These are phyloP conservation scores for Pythium chondricola DNA, from an alignment of 352 stramenopile species.

Conservation along the genomic window DNA sequence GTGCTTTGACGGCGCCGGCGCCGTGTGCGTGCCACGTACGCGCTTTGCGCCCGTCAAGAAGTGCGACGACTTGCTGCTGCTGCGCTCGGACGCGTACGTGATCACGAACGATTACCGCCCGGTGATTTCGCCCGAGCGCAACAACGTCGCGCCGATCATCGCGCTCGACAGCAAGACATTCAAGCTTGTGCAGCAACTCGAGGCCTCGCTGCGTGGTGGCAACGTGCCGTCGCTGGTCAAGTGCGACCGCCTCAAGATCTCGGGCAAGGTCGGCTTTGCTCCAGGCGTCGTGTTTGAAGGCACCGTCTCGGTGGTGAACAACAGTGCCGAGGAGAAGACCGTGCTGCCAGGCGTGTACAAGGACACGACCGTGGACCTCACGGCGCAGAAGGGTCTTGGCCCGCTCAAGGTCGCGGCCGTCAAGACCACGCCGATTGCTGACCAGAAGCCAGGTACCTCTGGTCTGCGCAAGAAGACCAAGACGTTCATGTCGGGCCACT, in stretches of 20 bases:
- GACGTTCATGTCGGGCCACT: slow-evolving; percentile 97
- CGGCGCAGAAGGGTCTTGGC: slow-evolving; percentile 88
- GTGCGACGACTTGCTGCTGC: slow-evolving; percentile 83
- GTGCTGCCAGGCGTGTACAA: slow-evolving; percentile 91
- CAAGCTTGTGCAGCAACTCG: slow-evolving; percentile 97
- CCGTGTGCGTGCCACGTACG: slow-evolving; percentile 84
- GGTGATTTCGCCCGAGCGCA: slow-evolving; percentile 93
- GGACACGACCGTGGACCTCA: slow-evolving; percentile 94
- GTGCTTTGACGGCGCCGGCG: slow-evolving; percentile 81
- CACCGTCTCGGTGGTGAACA: slow-evolving; percentile 93
- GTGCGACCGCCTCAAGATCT: slow-evolving; percentile 94
- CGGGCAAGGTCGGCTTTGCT: slow-evolving; percentile 92
- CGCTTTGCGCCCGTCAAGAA: slow-evolving; percentile 89
- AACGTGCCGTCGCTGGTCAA: slow-evolving; percentile 95
- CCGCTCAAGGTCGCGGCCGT: slow-evolving; percentile 80
- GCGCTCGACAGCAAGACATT: slow-evolving; percentile 96
- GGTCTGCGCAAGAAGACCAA: slow-evolving; percentile 99
- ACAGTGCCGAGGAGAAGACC: slow-evolving; percentile 93
- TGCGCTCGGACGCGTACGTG: slow-evolving; percentile 97
- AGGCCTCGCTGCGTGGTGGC: slow-evolving; percentile 88
- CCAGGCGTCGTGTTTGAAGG: slow-evolving; percentile 91
- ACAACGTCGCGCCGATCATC: slow-evolving; percentile 93
- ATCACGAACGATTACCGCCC: slow-evolving; percentile 94
- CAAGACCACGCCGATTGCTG: slow-evolving; percentile 89
- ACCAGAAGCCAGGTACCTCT: slow-evolving; percentile 97